Conservation (phyloP, 2,329 filamentous ascomycete species). For the Emergomyces orientalis region DNA sequence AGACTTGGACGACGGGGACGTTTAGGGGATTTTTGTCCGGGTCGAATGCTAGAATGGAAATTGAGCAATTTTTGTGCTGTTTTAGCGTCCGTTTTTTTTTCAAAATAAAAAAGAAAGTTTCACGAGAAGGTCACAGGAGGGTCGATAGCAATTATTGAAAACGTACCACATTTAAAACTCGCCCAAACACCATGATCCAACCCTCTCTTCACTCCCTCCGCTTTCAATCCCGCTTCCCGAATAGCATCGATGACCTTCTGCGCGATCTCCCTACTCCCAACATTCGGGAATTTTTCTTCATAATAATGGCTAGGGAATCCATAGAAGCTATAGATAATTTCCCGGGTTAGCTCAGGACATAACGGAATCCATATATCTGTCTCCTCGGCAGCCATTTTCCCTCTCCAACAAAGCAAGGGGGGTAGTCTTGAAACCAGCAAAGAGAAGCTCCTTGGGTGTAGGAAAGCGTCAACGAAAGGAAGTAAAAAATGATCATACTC, state of each 20-base stretch:
- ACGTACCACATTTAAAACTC: constrained; percentile 49
- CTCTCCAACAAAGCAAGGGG: not conserved
- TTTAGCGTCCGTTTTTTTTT: not conserved
- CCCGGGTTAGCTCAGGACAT: not conserved
- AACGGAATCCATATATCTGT: not conserved
- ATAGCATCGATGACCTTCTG: constrained; percentile 49
- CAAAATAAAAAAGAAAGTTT: not conserved
- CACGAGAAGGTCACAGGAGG: not conserved
- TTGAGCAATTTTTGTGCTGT: not conserved
- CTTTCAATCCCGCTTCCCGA: constrained; percentile 48
- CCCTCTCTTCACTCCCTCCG: constrained; percentile 52
- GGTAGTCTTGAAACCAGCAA: not conserved
- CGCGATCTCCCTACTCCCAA: constrained; percentile 52
- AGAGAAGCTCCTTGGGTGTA: not conserved
- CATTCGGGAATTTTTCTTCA: constrained; percentile 55
- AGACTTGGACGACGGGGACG: constrained; percentile 64
- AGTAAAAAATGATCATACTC: constrained; percentile 40
- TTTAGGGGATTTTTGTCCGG: constrained; percentile 52
- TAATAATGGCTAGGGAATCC: constrained; percentile 64
- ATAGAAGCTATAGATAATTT: constrained; percentile 46
- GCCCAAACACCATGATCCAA: constrained; percentile 70
- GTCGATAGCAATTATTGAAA: not conserved
- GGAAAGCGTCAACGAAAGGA: constrained; percentile 3
- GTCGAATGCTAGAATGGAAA: constrained; percentile 44
- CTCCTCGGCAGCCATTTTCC: not conserved